Conservation (phyloP, 768 basidiomycete species). For the Boletus edulis region DNA sequence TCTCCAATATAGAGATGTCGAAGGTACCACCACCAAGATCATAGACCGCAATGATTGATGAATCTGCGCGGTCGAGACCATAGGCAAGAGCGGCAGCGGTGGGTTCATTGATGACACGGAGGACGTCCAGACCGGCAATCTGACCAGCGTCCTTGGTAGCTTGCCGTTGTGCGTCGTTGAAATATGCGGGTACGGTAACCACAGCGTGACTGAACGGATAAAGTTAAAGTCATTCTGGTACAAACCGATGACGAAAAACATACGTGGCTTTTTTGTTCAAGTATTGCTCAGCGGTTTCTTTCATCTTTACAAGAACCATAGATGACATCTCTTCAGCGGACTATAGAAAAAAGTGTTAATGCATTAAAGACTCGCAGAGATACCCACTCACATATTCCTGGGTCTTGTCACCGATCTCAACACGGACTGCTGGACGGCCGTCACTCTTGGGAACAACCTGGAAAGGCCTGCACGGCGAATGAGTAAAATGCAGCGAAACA, state of each 20-base stretch:
- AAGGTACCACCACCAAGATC: conserved; percentile 98
- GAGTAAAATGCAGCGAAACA: not conserved
- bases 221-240: not conserved
- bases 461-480: conserved; percentile 63
- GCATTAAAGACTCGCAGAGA: not conserved
- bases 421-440: conserved; percentile 76
- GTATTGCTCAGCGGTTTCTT: conserved; percentile 91
- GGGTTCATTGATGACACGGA: conserved; percentile 98
- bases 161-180: conserved; percentile 99
- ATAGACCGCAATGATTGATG: conserved; percentile 94
- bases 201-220: conserved; percentile 64
- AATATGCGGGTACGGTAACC: conserved; percentile 96
- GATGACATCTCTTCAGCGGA: conserved; percentile 84
- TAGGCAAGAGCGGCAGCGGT: conserved; percentile 98
- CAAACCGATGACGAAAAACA: conserved; percentile 29
- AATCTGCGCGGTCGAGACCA: conserved; percentile 80
- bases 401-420: conserved; percentile 82
- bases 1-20: conserved; percentile 99
- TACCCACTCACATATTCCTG: conserved; percentile 70
- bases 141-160: conserved; percentile 98
- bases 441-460: conserved; percentile 69
- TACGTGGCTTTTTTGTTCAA: conserved; percentile 93
- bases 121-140: conserved; percentile 95
- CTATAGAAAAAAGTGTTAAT: conserved; percentile 38
- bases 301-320: conserved; percentile 91